Base-by-base conservation (phyloP, 352 stramenopile species). In the Globisporangium recalcitrans region DNA sequence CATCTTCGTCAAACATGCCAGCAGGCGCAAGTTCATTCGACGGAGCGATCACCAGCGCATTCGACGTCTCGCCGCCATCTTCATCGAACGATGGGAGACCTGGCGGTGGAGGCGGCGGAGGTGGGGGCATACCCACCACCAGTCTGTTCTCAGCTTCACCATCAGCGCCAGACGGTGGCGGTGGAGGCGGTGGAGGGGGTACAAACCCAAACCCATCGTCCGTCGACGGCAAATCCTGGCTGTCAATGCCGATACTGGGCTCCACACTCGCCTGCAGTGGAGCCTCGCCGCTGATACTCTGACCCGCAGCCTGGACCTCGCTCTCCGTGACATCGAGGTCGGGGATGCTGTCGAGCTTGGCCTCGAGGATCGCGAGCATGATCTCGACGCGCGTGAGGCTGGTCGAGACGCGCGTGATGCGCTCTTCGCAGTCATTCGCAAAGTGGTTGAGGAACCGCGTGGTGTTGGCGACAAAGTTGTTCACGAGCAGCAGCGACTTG, bases 371-470 rank as follows among this genome's bases (percentile, higher is more conserved):
- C 26, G 80, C 80, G 34, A 95, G 70, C 60, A 90, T 67, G 62
- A 94, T 91, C 72, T 95, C 87, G 21, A 95, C 81, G 47, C 82
- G 76, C 52, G 82, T 92, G 58, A 95, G 75, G 58, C 82, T 87
- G 32, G 74, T 76, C 24, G 82, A 88, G 38, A 93, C 82, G 53
- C 68, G 72, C 44, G 73, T 60, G 53, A 95, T 86, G 29, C 85
- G 82, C 58, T 92, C 83, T 65, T 95, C 87, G 73, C 83, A 93
- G 57, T 91, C 79, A 69, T 86, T 68, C 24, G 82, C 80, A 64
- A 95, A 94, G 63, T 91, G 82, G 67, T 95, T 95, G 51, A 95
- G 70, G 70, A 95, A 95, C 21, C 82, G 77, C 65, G 82, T 90
- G 19, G 82, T 93, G 72, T 94, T 95, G 54, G 81, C 71, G 46